Evolutionary conservation across 176 grass and related monocot species (phyloP).

Genomic region (Eragrostis curvula): DNA sequence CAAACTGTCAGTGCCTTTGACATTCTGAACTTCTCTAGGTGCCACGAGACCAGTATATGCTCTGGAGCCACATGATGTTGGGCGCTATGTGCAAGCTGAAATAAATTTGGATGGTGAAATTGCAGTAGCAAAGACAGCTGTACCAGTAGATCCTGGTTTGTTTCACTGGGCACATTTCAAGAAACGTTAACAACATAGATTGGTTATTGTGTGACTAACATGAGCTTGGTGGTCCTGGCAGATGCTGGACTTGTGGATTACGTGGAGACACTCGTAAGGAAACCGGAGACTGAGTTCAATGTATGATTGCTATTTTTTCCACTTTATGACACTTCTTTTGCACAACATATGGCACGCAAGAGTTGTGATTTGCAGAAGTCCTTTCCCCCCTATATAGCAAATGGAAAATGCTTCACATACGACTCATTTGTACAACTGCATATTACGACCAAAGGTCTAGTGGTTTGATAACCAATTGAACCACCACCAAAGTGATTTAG

Average conservation of each 20-base stretch:
- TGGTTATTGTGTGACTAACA: constrained; percentile 27
- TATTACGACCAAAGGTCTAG: no score
- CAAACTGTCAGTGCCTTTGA: constrained; percentile 22
- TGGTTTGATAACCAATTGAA: no score
- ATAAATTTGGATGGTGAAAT: constrained; percentile 57
- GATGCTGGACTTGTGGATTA: constrained; percentile 79
- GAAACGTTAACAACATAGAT: constrained; percentile 20
- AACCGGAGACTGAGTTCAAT: constrained; percentile 82
- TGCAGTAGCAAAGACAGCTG: constrained; percentile 59
- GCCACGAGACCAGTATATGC: constrained; percentile 74
- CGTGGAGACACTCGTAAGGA: constrained; percentile 72
- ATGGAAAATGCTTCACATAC: no score
- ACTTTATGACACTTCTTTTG: constrained; percentile 25
- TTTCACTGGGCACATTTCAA: constrained; percentile 5
- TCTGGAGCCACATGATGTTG: constrained; percentile 81
- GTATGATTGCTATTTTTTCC: constrained; percentile 51
- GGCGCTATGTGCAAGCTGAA: constrained; percentile 73
- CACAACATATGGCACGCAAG: background rate
- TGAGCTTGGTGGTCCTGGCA: constrained; percentile 38
- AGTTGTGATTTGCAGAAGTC: constrained; percentile 2
- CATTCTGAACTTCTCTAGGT: constrained; percentile 50
- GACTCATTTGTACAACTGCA: no score
- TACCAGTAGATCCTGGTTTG: constrained; percentile 78
- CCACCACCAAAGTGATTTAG: no score
- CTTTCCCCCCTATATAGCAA: background rate